Evolutionary conservation across 345 rosid genomes (phyloP), one percentile per base, ranked within the genome.

Genomic region (Toxicodendron radicans): DNA sequence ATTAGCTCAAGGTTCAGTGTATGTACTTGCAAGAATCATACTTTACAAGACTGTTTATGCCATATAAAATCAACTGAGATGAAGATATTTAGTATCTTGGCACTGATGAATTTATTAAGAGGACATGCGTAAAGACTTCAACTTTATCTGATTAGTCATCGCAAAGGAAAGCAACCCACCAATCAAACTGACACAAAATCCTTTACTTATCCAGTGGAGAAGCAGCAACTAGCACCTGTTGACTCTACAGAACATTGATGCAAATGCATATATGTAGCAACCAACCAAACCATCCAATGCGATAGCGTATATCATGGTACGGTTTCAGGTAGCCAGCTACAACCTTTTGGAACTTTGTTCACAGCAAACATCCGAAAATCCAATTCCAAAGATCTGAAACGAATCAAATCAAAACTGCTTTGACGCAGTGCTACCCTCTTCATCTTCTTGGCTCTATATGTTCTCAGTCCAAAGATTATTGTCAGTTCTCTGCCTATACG

Each of bases 351-450:
- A 66, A 18, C 49, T 17, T 45, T 68, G 58, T 38, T 60, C 17
- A 38, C 49, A 41, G 61, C 33, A 75, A 75, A 61, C 48, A 32
- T 75, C 83, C 77, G 59, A 69, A 76, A 71, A 78, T 58, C 78
- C 58, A 73, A 73, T 73, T 73, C 75, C 75, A 73, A 80, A 53
- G 74, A 33, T 73, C 83, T 72, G 75, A 69, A 69, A 64, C 56
- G 53, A 75, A 79, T 75, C 73, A 75, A 79, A 74, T 46, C 56
- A 45, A 27, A 27, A 27, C 30, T 27, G 30, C 30, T 27, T 27
- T 27, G 30, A 27, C 2, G 30, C 4, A 58, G 18, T 24, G 20
- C 14, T 11, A 17, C 56, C 58, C 21, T 20, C 38, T 49, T 38
- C 38, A 35, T 23, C 35, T 74, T 58, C n/a, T n/a, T n/a, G n/a